Evolutionary conservation across 2,329 filamentous ascomycete species (phyloP).

Genomic region (Macroventuria anomochaeta): DNA sequence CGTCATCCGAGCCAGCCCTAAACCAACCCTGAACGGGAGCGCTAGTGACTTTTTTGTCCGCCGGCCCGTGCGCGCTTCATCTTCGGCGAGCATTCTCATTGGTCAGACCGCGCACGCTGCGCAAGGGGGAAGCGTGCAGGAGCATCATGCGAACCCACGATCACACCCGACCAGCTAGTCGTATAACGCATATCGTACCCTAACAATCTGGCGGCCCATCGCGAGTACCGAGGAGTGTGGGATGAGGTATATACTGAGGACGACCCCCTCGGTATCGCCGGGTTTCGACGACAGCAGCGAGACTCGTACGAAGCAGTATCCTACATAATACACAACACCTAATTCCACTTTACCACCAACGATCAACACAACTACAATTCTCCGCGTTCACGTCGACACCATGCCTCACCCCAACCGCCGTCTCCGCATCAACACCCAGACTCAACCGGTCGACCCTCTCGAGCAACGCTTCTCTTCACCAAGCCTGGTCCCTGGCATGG

Average conservation of each 20-base stretch:
- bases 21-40: conserved; percentile 3
- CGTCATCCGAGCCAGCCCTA: conserved; percentile 14
- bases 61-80: conserved; percentile 6
- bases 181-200: conserved; percentile 8
- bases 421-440: conserved; percentile 12
- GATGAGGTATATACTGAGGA: conserved; percentile 18
- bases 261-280: neutral
- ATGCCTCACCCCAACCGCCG: conserved; percentile 13
- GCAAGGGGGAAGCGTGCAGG: conserved; percentile 10
- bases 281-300: neutral
- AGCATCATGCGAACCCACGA: conserved; percentile 18
- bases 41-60: conserved; percentile 13
- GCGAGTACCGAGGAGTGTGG: conserved; percentile 7
- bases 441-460: conserved; percentile 10
- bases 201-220: conserved; percentile 10
- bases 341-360: neutral
- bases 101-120: neutral
- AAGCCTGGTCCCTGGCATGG: conserved; percentile 16
- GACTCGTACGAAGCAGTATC: conserved; percentile 5
- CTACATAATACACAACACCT: conserved; percentile 10
- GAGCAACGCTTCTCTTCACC: conserved; percentile 19
- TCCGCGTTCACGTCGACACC: neutral
- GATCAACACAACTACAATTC: neutral
- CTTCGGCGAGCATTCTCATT: conserved; percentile 8
- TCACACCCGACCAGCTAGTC: conserved; percentile 9